Evolutionary conservation across 768 basidiomycete genomes (phyloP), one percentile per base, ranked within the genome.

Genomic region (Infundibulicybe gibba): DNA sequence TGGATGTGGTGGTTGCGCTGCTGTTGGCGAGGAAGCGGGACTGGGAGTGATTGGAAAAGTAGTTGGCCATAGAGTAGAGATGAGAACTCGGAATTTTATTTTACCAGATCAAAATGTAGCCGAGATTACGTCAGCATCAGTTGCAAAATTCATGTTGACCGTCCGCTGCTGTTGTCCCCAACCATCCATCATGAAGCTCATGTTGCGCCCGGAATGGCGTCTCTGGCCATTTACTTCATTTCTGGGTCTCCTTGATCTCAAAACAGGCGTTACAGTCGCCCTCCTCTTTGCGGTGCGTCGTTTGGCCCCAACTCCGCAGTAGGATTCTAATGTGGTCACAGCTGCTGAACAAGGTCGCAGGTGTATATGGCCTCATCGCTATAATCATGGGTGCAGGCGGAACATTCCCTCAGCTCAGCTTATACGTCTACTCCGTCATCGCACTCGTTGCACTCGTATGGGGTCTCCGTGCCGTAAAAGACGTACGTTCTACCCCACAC

Each of bases 291-390:
- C 89, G 11, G 90, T 97, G 53, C 53, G 89, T 76, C 21, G 32
- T 37, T 42, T 40, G 38, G 32, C 31, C 37, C 49, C 17, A 25
- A 15, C 21, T 20, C 19, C 37, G 39, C 34, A 48, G 30, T 48
- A 21, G 32, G 16, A 34, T 40, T 40, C 51, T 54, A 33, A 54
- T 16, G 13, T 21, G 40, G 32, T 17, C 41, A 19, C 58, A 90
- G 89, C 69, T 93, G 44, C 73, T 99, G 54, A 99, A 99, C 79
- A 99, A 99, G 70, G 95, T 94, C 42, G 94, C 97, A 15, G 95
- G 97, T 43, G 81, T 97, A 8, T 99, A 98, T 62, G 97, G 97
- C 46, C 79, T 99, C 48, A 85, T 99, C 49, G 94, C 94, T 5
- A 79, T 94, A 47, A 67, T 94, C 49, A 88, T 87, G 1, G 94